Evolutionary conservation across 306 rosid species (phyloP).

Genomic region (Hylodesmum podocarpum): DNA sequence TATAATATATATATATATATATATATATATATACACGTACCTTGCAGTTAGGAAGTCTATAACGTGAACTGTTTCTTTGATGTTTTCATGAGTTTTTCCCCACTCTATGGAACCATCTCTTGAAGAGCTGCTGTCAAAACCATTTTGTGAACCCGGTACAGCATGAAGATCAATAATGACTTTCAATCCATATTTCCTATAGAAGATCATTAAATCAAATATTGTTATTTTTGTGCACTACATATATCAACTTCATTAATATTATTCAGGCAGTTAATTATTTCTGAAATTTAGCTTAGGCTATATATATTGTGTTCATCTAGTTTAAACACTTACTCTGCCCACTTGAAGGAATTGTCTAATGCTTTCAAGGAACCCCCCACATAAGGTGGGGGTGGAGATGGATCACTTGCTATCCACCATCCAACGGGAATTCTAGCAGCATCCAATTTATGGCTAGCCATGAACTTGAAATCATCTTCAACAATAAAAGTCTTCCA

Average conservation of each 20-base stretch:
- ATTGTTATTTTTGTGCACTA: neutral
- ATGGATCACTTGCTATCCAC: constrained; percentile 88
- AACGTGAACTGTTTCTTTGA: constrained; percentile 55
- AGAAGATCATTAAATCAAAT: neutral
- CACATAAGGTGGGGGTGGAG: constrained; percentile 68
- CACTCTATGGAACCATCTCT: constrained; percentile 75
- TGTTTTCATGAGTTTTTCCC: constrained; percentile 60
- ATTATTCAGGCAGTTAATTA: too few species aligned
- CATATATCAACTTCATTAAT: too few species aligned
- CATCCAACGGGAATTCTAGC: constrained; percentile 86
- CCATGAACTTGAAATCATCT: constrained; percentile 67
- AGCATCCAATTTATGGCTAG: constrained; percentile 49
- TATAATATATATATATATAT: too few species aligned
- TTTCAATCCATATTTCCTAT: constrained; percentile 71
- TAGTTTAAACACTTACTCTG: constrained; percentile 45
- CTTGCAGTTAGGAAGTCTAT: constrained; percentile 68
- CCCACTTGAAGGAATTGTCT: constrained; percentile 83
- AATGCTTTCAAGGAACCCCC: constrained; percentile 65
- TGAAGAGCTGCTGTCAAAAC: constrained; percentile 59
- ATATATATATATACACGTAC: too few species aligned
- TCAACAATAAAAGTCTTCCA: constrained; percentile 71
- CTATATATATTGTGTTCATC: neutral
- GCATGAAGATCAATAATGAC: constrained; percentile 79
- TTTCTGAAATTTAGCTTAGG: too few species aligned
- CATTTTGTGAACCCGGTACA: constrained; percentile 74